Evolutionary conservation across 352 stramenopile genomes (phyloP).

Genomic region (Phytopythium helicoides): DNA sequence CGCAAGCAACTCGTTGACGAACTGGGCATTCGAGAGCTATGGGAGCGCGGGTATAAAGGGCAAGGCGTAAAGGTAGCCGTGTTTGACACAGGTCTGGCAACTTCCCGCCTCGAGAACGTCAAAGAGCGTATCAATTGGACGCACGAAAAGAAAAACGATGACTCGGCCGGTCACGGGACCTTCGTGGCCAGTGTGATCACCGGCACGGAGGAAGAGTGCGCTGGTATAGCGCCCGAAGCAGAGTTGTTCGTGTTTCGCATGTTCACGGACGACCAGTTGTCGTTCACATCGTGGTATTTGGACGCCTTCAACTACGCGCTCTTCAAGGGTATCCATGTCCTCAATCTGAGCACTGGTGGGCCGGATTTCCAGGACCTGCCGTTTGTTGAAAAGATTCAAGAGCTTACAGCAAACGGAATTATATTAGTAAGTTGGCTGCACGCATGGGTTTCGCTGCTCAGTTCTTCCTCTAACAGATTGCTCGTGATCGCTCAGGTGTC

Average conservation of each 20-base stretch:
- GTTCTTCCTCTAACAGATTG: no score
- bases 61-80: slow-evolving; percentile 79
- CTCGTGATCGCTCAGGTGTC: slow-evolving; percentile 39
- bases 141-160: slow-evolving; percentile 70
- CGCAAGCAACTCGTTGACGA: slow-evolving; percentile 51
- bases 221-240: slow-evolving; percentile 73
- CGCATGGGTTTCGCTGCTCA: background rate
- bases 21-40: slow-evolving; percentile 49
- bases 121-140: slow-evolving; percentile 88
- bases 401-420: slow-evolving; percentile 74
- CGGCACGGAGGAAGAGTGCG: slow-evolving; percentile 53
- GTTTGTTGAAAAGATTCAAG: slow-evolving; percentile 88
- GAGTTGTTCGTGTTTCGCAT: slow-evolving; percentile 82
- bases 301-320: slow-evolving; percentile 90
- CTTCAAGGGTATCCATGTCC: slow-evolving; percentile 64
- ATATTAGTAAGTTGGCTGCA: slow-evolving; percentile 53
- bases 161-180: slow-evolving; percentile 79
- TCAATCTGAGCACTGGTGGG: slow-evolving; percentile 88
- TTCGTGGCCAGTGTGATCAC: slow-evolving; percentile 81
- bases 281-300: slow-evolving; percentile 90
- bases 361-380: slow-evolving; percentile 83
- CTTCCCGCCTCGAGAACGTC: slow-evolving; percentile 49
- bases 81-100: slow-evolving; percentile 83
- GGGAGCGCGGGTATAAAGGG: slow-evolving; percentile 61
- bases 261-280: slow-evolving; percentile 84